A percentile compares a stretch with the other conserved stretches of the same genome.
phyloP scores from a whole-genome alignment of 1,139 yeast genomes.

The Taiozyma onychis region DNA sequence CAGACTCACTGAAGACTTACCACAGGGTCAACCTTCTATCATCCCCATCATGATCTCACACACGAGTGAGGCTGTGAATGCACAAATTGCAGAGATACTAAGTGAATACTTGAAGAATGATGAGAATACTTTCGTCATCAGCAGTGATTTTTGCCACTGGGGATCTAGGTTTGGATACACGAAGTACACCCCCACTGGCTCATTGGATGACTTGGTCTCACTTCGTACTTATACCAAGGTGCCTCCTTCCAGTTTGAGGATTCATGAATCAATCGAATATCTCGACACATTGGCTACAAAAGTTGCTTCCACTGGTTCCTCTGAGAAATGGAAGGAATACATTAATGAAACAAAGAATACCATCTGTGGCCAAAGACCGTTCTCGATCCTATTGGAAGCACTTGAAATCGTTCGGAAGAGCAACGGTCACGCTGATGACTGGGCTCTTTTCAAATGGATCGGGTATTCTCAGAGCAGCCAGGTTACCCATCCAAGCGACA shows the following conservation, averaged over 20 bases:
- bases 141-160: constrained; percentile 98
- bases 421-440: constrained; percentile 14
- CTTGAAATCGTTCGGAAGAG: constrained; percentile 32
- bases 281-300: constrained; percentile 69
- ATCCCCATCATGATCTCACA: constrained; percentile 82
- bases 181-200: constrained; percentile 39
- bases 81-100: constrained; percentile 42
- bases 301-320: constrained; percentile 48
- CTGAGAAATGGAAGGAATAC: constrained; percentile 54
- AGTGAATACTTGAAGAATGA: constrained; percentile 50
- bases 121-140: constrained; percentile 65
- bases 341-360: constrained; percentile 74
- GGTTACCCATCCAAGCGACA: constrained; percentile 46
- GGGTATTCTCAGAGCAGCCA: constrained; percentile 77
- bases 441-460: constrained; percentile 55
- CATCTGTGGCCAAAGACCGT: constrained; percentile 88
- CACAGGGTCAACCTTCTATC: constrained; percentile 44
- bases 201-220: constrained; percentile 18
- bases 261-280: constrained; percentile 65
- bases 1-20: constrained; percentile 34
- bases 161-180: constrained; percentile 75
- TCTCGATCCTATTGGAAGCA: constrained; percentile 54
- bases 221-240: constrained; percentile 19
- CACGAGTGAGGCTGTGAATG: constrained; percentile 39
- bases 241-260: constrained; percentile 33